Percentiles rank a stretch among this genome's conserved stretches.
phyloP scores from a whole-genome alignment of 106 monocot genomes.

The Dendrobium chrysotoxum region DNA sequence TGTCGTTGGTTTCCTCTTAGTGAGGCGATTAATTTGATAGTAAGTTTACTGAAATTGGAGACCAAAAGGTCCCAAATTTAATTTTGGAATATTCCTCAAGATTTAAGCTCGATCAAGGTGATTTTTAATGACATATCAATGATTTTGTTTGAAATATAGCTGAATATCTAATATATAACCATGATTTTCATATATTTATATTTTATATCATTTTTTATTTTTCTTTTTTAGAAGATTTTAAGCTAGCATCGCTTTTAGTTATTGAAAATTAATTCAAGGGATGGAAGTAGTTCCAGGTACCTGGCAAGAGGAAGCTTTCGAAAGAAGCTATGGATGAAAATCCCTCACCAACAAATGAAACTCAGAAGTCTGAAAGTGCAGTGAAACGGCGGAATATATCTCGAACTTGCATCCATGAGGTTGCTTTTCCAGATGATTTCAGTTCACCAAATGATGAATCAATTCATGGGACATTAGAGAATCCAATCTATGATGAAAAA shows the following conservation, averaged over 20 bases:
- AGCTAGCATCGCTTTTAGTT: not conserved
- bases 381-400: constrained; percentile 44
- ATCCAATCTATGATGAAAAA: constrained; percentile 54
- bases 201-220: not conserved
- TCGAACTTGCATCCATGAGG: constrained; percentile 90
- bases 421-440: constrained; percentile 68
- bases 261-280: not conserved
- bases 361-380: not conserved
- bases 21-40: no score
- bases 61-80: no score
- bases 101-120: no score
- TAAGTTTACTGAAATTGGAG: no score
- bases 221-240: not conserved
- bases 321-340: constrained; percentile 9
- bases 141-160: not conserved
- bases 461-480: constrained; percentile 57
- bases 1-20: no score
- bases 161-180: not conserved
- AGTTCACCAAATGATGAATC: constrained; percentile 44
- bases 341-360: not conserved
- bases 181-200: not conserved
- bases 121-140: no score
- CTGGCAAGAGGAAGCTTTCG: constrained; percentile 29
- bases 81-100: no score
- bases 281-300: constrained; percentile 19